phyloP scores from a whole-genome alignment of 2,329 filamentous ascomycete species.

The Albifimbria verrucaria region DNA sequence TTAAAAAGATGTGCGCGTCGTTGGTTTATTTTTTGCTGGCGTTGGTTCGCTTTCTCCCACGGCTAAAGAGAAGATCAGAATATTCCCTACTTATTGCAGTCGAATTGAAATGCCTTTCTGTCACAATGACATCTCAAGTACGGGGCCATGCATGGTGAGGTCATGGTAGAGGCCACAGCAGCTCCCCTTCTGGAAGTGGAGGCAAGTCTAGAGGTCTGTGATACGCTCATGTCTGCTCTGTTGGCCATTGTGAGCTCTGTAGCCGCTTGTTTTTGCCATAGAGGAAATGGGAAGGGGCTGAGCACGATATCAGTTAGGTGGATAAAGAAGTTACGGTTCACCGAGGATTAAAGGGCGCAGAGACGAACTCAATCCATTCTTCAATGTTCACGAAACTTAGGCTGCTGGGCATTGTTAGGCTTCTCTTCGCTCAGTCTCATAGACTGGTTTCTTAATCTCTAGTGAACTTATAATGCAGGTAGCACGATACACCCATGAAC shows the following conservation, averaged over 20 bases:
- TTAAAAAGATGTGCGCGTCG: slow-evolving; percentile 33
- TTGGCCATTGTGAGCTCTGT: not conserved
- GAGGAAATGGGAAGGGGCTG: not conserved
- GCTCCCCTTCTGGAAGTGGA: not conserved
- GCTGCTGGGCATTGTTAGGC: slow-evolving; percentile 9
- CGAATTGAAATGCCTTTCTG: slow-evolving; percentile 22
- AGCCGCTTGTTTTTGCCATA: not conserved
- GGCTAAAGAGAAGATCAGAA: slow-evolving; percentile 40
- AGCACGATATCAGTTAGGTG: not conserved
- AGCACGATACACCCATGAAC: slow-evolving; percentile 39
- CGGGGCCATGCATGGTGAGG: not conserved
- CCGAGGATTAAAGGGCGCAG: not conserved
- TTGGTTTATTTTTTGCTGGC: slow-evolving; percentile 45
- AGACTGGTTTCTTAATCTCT: slow-evolving; percentile 43
- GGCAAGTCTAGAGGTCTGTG: too few species aligned
- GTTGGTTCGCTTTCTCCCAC: slow-evolving; percentile 43
- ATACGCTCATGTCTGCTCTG: slow-evolving; percentile 5
- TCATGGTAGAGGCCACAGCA: not conserved
- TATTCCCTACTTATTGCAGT: slow-evolving; percentile 38
- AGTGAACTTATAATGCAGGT: slow-evolving; percentile 63
- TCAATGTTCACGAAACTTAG: too few species aligned
- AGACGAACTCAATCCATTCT: too few species aligned
- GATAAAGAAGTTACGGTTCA: not conserved
- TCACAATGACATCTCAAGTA: slow-evolving; percentile 2
- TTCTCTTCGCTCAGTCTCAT: slow-evolving; percentile 3